Percentiles rank a stretch among this genome's conserved stretches.
Conservation (phyloP, 768 basidiomycete genomes). For the Sarcodon aspratus region DNA sequence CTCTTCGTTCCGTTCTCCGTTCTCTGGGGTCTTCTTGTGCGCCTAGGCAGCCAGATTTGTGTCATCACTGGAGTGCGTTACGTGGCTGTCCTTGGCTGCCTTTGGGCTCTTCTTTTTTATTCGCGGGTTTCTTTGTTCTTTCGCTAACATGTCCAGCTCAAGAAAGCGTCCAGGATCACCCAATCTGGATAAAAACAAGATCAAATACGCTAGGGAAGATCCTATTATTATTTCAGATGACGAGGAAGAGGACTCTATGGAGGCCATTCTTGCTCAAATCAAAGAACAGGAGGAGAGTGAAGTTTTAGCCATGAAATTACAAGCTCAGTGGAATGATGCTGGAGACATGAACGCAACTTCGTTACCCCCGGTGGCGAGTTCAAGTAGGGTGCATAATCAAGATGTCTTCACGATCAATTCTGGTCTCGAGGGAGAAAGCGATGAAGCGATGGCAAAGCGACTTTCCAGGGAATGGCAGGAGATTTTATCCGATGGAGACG, state of each 20-base stretch:
- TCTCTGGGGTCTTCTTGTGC: no score
- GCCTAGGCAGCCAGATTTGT: no score
- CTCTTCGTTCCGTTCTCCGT: no score
- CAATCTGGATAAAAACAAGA: no score
- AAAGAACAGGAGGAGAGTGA: slow-evolving; percentile 32
- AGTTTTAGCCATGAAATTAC: slow-evolving; percentile 23
- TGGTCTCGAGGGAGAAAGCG: slow-evolving; percentile 16
- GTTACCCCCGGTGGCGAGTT: background rate
- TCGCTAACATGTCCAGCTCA: no score
- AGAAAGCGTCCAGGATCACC: no score
- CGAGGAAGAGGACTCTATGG: slow-evolving; percentile 29
- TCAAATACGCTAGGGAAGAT: no score
- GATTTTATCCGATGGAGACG: slow-evolving; percentile 8
- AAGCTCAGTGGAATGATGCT: slow-evolving; percentile 19
- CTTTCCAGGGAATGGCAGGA: slow-evolving; percentile 29
- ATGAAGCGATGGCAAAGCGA: slow-evolving; percentile 25
- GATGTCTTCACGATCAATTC: background rate
- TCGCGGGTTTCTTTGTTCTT: no score
- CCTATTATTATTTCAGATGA: slow-evolving; percentile 15
- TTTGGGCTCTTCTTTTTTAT: no score
- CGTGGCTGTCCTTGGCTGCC: no score
- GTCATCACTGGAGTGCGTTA: no score
- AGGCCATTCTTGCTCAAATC: slow-evolving; percentile 27
- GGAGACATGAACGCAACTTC: background rate
- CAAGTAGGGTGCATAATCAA: background rate